These are phyloP conservation scores for Fraxinus velutina DNA, from an alignment of 305 asterid species.

Conservation along the genomic window DNA sequence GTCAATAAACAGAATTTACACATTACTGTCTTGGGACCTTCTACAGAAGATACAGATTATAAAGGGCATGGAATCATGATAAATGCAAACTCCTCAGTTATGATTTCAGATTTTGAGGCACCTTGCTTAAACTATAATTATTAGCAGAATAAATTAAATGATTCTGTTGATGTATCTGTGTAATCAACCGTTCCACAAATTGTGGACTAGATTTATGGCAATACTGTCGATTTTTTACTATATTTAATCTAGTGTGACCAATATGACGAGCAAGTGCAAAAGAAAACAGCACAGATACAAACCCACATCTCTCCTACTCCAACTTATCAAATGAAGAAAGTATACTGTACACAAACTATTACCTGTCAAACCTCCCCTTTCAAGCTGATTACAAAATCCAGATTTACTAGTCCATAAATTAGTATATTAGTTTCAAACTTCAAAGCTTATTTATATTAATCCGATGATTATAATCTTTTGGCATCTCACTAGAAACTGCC, in stretches of 20 bases:
- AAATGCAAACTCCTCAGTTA: conserved; percentile 3
- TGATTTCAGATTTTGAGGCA: conserved; percentile 2
- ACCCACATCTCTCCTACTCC: not conserved
- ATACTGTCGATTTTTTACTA: not conserved
- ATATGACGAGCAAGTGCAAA: not conserved
- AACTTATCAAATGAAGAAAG: not conserved
- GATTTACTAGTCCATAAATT: not conserved
- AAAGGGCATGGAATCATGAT: conserved; percentile 12
- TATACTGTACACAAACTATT: not conserved
- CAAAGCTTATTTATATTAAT: not conserved
- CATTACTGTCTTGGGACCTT: conserved; percentile 6
- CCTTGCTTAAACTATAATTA: not conserved
- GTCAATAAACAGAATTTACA: not conserved
- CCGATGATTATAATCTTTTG: not conserved
- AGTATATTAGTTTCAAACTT: not conserved
- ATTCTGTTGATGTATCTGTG: not conserved
- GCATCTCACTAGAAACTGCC: conserved; percentile 6
- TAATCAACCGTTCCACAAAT: not conserved
- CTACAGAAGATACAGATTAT: conserved; percentile 6
- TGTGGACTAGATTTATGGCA: not conserved
- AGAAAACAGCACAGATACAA: not conserved
- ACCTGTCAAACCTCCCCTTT: not conserved
- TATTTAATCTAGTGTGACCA: not conserved
- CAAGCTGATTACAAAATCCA: not conserved
- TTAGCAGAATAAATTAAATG: not conserved